Percentiles rank a stretch among this genome's conserved stretches.
These are phyloP conservation scores for Populus tremula DNA, from an alignment of 345 rosid species.

Conservation along the genomic window DNA sequence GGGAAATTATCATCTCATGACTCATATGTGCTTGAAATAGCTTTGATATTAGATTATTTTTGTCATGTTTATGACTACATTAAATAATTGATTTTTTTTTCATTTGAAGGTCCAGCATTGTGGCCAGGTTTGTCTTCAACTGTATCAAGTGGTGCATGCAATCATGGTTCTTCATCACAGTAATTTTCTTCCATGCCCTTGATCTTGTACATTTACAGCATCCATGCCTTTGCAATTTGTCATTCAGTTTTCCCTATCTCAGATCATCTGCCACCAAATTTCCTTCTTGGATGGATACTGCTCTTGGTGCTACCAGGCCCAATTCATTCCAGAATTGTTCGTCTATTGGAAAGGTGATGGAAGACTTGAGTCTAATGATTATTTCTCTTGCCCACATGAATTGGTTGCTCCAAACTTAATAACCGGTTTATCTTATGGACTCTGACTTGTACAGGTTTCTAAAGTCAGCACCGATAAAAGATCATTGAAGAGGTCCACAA, in stretches of 20 bases:
- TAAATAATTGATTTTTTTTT: constrained; percentile 6
- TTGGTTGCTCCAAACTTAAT: not conserved
- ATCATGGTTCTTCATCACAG: constrained; percentile 34
- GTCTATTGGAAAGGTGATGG: constrained; percentile 41
- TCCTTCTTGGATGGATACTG: constrained; percentile 58
- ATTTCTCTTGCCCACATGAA: not conserved
- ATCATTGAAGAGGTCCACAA: constrained; percentile 51
- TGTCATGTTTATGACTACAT: not conserved
- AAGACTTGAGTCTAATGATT: not conserved
- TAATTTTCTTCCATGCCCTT: constrained; percentile 30
- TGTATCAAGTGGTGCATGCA: constrained; percentile 22
- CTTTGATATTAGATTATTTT: not conserved
- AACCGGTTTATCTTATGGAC: constrained; percentile 6
- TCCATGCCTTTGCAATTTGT: constrained; percentile 11
- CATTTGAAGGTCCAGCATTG: constrained; percentile 40
- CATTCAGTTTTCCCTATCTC: constrained; percentile 9
- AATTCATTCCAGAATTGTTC: constrained; percentile 29
- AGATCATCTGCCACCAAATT: constrained; percentile 46
- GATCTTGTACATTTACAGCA: not conserved
- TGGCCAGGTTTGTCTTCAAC: constrained; percentile 59
- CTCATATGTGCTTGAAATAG: not conserved
- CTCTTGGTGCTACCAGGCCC: constrained; percentile 33
- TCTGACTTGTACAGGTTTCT: constrained; percentile 31
- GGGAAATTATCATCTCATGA: not conserved
- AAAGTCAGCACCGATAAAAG: constrained; percentile 25